Evolutionary conservation across 768 basidiomycete genomes (phyloP), one percentile per base, ranked within the genome.

Genomic region (Lactifluus piperatus): DNA sequence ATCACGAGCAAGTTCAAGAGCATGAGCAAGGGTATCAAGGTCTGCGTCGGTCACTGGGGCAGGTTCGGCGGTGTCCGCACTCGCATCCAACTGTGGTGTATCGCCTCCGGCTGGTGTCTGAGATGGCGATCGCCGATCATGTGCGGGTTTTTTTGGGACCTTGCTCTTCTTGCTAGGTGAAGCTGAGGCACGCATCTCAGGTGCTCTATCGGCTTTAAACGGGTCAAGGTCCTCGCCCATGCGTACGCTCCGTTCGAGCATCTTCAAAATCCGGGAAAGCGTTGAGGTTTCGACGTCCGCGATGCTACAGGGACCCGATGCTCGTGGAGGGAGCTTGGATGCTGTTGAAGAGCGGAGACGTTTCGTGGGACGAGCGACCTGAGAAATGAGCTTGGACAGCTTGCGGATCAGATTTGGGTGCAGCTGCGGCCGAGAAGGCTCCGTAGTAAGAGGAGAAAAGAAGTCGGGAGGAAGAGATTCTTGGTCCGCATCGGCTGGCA

Each of bases 191-290:
- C 56, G 58, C 50, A 44, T 46, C 36, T 45, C 58, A 24, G 10
- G 18, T 24, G 57, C 61, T 51, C 56, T 51, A 56, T 73, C 63
- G 58, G 71, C 65, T 8, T 72, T 74, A 63, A 97, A 91, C 0
- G 88, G 86, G 60, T 87, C 86, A 9, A 89, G 60, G 61, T 85
- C 83, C 68, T 93, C 88, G 0, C 84, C 87, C 2, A 83, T 79
- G 62, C 80, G 82, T 52, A 94, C 84, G 51, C 82, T 87, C 37
- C 93, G 78, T 65, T 91, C 90, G 2, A 97, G 73, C 16, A 91
- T 74, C 71, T 88, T 89, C 61, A 95, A 69, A 29, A 92, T 64
- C 47, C 91, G 76, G 1, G 79, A 78, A 32, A 97, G 71, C 5
- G 77, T 70, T 6, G 76, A 73, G 0, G 78, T 77, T 45, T 93